A percentile compares a stretch with the other conserved stretches of the same genome.
These are phyloP conservation scores for Fragaria vesca DNA, from an alignment of 306 rosid species.

Conservation along the genomic window DNA sequence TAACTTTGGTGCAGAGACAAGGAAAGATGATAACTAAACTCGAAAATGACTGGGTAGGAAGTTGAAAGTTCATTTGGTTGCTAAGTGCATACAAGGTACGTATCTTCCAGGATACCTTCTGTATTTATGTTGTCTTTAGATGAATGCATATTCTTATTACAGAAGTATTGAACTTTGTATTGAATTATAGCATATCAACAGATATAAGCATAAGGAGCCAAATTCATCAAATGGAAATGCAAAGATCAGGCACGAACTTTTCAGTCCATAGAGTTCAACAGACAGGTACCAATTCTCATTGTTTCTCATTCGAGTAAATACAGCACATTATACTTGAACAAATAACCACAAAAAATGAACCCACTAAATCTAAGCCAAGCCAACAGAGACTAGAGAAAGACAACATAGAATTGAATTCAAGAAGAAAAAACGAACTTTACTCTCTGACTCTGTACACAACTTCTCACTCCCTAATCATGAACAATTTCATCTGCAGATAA, in stretches of 20 bases:
- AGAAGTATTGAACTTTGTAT: not conserved
- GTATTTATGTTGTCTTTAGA: not conserved
- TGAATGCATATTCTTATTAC: not conserved
- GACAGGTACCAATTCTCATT: slow-evolving; percentile 12
- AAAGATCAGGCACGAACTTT: not conserved
- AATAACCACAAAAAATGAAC: slow-evolving; percentile 2
- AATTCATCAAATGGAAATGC: not conserved
- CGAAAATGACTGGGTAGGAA: not conserved
- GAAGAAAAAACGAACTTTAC: slow-evolving; percentile 15
- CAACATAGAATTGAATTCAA: slow-evolving; percentile 16
- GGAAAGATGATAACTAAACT: not conserved
- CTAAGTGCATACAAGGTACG: not conserved
- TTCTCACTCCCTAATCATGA: slow-evolving; percentile 15
- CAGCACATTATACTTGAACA: slow-evolving; percentile 5
- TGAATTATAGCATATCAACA: not conserved
- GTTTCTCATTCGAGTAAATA: not conserved
- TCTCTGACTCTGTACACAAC: slow-evolving; percentile 42
- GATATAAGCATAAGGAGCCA: not conserved
- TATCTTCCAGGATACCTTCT: not conserved
- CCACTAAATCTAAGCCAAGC: slow-evolving; percentile 17
- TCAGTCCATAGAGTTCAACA: not conserved
- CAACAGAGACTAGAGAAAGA: slow-evolving; percentile 12
- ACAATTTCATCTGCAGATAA: slow-evolving; percentile 5
- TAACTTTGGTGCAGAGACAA: no score
- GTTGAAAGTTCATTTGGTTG: not conserved